Evolutionary conservation across 1,284 basidiomycete genomes (phyloP).

Genomic region (Thecaphora thlaspeos): DNA sequence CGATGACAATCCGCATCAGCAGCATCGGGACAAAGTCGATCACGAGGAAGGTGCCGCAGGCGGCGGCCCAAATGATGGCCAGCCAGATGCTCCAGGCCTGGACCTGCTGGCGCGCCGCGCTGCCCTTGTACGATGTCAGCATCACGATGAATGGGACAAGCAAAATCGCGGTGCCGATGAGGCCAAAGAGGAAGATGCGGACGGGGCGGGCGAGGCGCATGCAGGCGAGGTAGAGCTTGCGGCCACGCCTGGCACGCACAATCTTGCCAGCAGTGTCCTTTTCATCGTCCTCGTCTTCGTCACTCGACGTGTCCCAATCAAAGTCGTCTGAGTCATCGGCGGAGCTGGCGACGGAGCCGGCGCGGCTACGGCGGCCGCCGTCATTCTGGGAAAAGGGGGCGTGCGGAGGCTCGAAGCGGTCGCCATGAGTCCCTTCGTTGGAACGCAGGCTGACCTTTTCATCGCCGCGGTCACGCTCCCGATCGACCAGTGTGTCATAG

Average conservation of each 20-base stretch:
- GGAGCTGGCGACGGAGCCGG: slow-evolving; percentile 33
- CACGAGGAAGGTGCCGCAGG: slow-evolving; percentile 48
- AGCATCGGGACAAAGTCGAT: slow-evolving; percentile 45
- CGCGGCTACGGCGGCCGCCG: slow-evolving; percentile 14
- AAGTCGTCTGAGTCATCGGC: slow-evolving; percentile 53
- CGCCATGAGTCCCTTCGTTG: slow-evolving; percentile 2
- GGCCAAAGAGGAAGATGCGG: slow-evolving; percentile 39
- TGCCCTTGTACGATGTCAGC: slow-evolving; percentile 23
- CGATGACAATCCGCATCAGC: slow-evolving; percentile 38
- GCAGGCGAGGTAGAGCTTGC: slow-evolving; percentile 43
- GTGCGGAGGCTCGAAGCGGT: slow-evolving; percentile 19
- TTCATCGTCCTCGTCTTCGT: slow-evolving; percentile 31
- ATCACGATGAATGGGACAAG: slow-evolving; percentile 52
- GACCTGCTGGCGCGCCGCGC: slow-evolving; percentile 31
- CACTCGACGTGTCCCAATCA: slow-evolving; percentile 49
- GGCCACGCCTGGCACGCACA: slow-evolving; percentile 39
- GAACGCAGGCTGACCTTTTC: slow-evolving; percentile 19
- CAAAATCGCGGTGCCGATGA: slow-evolving; percentile 47
- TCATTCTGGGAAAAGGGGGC: slow-evolving; percentile 23
- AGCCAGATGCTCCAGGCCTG: slow-evolving; percentile 54
- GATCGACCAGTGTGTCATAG: slow-evolving; percentile 32
- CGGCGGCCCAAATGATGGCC: slow-evolving; percentile 51
- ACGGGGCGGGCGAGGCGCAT: slow-evolving; percentile 48
- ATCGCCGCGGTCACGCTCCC: slow-evolving; percentile 12
- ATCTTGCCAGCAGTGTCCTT: slow-evolving; percentile 15